Base-by-base conservation (phyloP, 1,284 basidiomycete genomes). In the Heterobasidion occidentale region DNA sequence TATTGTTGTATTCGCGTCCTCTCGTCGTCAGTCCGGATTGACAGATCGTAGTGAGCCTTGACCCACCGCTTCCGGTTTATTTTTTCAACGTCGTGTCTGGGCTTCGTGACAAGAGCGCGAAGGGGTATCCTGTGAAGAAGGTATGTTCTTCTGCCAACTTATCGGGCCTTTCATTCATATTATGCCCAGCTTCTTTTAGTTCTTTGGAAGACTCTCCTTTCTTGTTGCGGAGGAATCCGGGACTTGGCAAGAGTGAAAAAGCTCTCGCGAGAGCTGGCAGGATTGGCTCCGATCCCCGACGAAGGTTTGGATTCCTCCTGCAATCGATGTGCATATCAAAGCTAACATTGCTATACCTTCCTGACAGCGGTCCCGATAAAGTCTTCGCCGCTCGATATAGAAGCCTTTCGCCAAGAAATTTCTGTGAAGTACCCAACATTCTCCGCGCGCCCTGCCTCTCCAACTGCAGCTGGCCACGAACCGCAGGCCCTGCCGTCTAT, bases 41-140 rank as follows among this genome's bases (percentile, higher is more conserved):
- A 56, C 20, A 34, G 42, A 35, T 57, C 12, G 59, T 46, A 97
- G 94, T 98, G 94, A 88, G 89, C 63, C 79, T 98, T 71, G 92
- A 97, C 54, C 95, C 96, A 3, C 94, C 96, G 8, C 74, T 99
- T 19, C 95, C 96, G 2, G 86, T 97, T 15, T 95, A 94, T 69
- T 77, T 99, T 17, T 92, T 98, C 73, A 88, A 88, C 56, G 80
- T 95, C 54, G 87, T 99, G 9, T 88, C 94, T 17, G 86, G 87
- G 36, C 74, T 99, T 52, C 87, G 94, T 61, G 97, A 99, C 67
- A 94, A 94, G 74, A 92, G 90, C 65, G 90, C 94, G 5, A 95
- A 92, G 67, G 94, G 94, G 1, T 98, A 97, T 70, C 94, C 95
- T 0, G 90, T 96, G 62, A 98, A 97, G 74, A 97, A 97, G 81